Evolutionary conservation across 2,329 filamentous ascomycete species (phyloP), one percentile per base, ranked within the genome.

Genomic region (Ophiocordyceps camponoti-saundersi): DNA sequence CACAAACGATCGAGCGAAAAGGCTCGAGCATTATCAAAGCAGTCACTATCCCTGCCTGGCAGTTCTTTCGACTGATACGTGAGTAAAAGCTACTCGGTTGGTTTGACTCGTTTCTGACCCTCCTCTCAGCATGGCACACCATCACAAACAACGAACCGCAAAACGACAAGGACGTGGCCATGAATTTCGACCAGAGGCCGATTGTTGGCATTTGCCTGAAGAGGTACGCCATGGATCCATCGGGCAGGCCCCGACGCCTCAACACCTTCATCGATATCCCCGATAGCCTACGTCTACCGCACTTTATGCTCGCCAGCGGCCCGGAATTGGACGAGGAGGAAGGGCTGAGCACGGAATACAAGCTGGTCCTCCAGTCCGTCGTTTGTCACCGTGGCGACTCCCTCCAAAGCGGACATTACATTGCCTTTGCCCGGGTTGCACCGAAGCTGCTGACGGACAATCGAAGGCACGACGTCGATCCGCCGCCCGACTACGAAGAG

Each of bases 31-130:
- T 71, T 48, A 70, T 66, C 53, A 95, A 90, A 58, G 89, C 94
- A 56, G 84, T 96, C 15, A 81, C 90, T 49, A 95, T 96, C 69
- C 90, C 90, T 36, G 92, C 92, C 2, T 96, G 89, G 88, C 90
- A 95, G 57, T 95, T 96, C 58, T 96, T 95, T 65, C 87, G 85
- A 57, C 69, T 96, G 23, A 87, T 95, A 55, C 89, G 84, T 88
- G 68, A 65, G 83, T 46, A n/a, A 22, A 44, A 18, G 16, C 10
- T n/a, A n/a, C 4, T 2, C 16, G 12, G 8, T 23, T 30, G n/a
- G 8, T 16, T 4, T 29, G 22, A 30, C 42, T 20, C 23, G 21
- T 13, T n/a, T 46, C 16, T 11, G 42, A 46, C 42, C 49, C 18
- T 20, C 48, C 18, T 42, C 39, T 16, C 2, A 89, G 84, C 89